phyloP scores from a whole-genome alignment of 257 asterid genomes.

The Nicotiana knightiana region DNA sequence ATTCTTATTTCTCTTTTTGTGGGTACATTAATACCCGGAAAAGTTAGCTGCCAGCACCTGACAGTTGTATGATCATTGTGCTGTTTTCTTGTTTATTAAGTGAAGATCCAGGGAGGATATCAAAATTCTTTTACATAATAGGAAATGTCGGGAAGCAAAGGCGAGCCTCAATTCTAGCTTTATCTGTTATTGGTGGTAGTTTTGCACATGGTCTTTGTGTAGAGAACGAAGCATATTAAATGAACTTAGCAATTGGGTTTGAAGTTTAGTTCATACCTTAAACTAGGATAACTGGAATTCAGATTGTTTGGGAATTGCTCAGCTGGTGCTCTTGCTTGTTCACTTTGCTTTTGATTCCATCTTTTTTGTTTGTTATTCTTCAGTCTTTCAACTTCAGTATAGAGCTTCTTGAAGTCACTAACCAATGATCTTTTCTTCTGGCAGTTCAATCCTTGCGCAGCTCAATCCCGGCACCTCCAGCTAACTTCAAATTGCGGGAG shows the following conservation, averaged over 20 bases:
- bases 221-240: background rate
- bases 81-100: background rate
- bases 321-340: background rate
- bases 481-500: slow-evolving; percentile 67
- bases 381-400: background rate
- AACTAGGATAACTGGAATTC: background rate
- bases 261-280: background rate
- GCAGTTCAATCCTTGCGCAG: slow-evolving; percentile 53
- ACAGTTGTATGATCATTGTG: background rate
- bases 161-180: background rate
- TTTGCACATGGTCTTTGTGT: background rate
- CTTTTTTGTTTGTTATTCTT: background rate
- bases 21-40: background rate
- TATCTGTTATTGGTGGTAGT: background rate
- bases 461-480: slow-evolving; percentile 69
- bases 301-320: background rate
- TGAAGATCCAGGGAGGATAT: background rate
- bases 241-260: background rate
- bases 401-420: background rate
- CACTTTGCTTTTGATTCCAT: background rate
- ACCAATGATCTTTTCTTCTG: slow-evolving; percentile 7
- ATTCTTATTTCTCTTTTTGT: background rate
- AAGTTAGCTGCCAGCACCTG: background rate
- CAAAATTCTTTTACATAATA: background rate
- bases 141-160: background rate